Evolutionary conservation across 1,284 basidiomycete genomes (phyloP), one percentile per base, ranked within the genome.

Genomic region (Nidula niveotomentosa): DNA sequence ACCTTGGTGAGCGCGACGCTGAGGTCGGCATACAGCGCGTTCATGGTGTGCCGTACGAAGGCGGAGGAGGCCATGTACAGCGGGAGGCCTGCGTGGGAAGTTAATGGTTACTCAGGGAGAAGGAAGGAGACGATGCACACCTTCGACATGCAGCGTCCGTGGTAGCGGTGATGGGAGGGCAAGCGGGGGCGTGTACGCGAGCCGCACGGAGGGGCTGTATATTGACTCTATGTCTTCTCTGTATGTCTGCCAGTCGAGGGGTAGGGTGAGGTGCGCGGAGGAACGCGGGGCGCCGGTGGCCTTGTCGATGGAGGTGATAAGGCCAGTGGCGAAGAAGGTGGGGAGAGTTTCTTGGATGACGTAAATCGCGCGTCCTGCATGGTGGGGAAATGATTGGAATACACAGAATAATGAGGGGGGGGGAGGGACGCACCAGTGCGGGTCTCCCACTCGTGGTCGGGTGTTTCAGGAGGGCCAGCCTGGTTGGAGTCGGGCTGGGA

Each of bases 1-100:
- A 84, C 63, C 63, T 79, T 84, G 15, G 72, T 75, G 34, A 89
- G 69, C 39, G 76, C 75, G 36, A 92, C 79, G 4, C 65, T 68
- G 41, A 90, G 69, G 63, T 90, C 83, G 12, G 84, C 79, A 65
- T 90, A 90, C 12, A 92, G 69, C 6, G 90, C 84, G 61, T 84
- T 87, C 62, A 92, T 78, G 4, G 88, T 86, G 59, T 88, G 88
- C 18, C 86, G 78, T 23, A 91, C 70, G 58, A 91, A 82, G 2
- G 80, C 78, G 2, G 88, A 83, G 0, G 88, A 90, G 0, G 86
- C 80, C 56, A 85, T 74, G 66, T 92, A 92, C 41, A 91, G 64
- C 7, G 85, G 81, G 5, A 89, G 66, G 34, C 90, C 88, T 90
- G 56, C 34, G 45, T 30, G 30, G 10, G 48, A 34, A 30, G 17